phyloP scores from a whole-genome alignment of 1,139 yeast species.

The Geotrichum citri-aurantii region DNA sequence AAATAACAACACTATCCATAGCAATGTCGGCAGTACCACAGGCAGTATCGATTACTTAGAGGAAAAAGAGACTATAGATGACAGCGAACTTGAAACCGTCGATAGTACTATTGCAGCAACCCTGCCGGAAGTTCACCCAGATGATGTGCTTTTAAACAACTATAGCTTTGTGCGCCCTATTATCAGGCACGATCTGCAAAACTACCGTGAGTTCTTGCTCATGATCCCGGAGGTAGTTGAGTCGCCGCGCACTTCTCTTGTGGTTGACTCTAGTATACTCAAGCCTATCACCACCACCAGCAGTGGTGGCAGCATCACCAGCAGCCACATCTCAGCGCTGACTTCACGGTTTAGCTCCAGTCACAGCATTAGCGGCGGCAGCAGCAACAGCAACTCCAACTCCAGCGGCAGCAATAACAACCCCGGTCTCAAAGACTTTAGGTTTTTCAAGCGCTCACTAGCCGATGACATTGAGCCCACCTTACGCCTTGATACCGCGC shows the following conservation, averaged over 20 bases:
- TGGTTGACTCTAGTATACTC: constrained; percentile 13
- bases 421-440: constrained; percentile 44
- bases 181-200: constrained; percentile 22
- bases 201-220: constrained; percentile 18
- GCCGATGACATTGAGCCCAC: constrained; percentile 77
- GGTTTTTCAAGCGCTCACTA: constrained; percentile 60
- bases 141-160: background rate
- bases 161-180: constrained; percentile 21
- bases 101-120: background rate
- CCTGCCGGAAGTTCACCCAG: background rate
- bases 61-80: background rate
- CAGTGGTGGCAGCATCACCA: constrained; percentile 3
- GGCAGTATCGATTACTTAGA: background rate
- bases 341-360: constrained; percentile 14
- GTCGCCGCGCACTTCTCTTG: constrained; percentile 6
- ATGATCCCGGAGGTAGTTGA: constrained; percentile 7
- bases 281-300: constrained; percentile 18
- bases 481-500: constrained; percentile 53
- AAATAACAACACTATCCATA: background rate
- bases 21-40: background rate
- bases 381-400: background rate
- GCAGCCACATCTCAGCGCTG: constrained; percentile 6
- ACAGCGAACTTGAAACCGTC: background rate
- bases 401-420: background rate
- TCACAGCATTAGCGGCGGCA: background rate